Evolutionary conservation across 352 stramenopile species (phyloP).

Genomic region (Globisporangium sylvaticum): DNA sequence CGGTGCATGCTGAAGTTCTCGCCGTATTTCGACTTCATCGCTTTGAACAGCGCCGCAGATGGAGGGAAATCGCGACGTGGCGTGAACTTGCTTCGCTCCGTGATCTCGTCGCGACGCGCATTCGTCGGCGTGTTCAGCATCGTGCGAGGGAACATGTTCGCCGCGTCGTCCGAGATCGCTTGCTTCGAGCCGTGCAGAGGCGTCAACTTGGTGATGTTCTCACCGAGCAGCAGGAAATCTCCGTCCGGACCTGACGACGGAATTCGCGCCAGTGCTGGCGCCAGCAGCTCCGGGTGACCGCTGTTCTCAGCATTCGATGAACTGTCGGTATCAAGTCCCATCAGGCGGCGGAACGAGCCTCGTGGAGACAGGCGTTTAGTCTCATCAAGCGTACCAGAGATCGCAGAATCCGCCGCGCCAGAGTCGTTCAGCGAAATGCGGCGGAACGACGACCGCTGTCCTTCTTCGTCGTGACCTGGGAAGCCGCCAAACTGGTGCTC

Average conservation of each 20-base stretch:
- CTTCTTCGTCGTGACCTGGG: slow-evolving; percentile 1
- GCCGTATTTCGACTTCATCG: slow-evolving; percentile 80
- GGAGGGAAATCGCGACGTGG: slow-evolving; percentile 77
- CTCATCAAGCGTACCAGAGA: slow-evolving; percentile 22
- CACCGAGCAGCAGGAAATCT: slow-evolving; percentile 50
- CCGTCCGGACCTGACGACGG: slow-evolving; percentile 33
- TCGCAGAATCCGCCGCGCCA: slow-evolving; percentile 13
- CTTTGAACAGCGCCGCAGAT: slow-evolving; percentile 81
- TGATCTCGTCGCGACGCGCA: slow-evolving; percentile 65
- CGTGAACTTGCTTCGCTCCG: slow-evolving; percentile 78
- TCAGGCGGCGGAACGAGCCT: slow-evolving; percentile 38
- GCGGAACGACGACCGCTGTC: neutral
- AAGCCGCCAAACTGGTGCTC: slow-evolving; percentile 2
- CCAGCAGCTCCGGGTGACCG: slow-evolving; percentile 17
- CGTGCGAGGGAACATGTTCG: slow-evolving; percentile 70
- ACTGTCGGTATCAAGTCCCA: slow-evolving; percentile 29
- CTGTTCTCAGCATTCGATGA: slow-evolving; percentile 6
- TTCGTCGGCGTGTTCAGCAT: slow-evolving; percentile 54
- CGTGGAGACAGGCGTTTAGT: slow-evolving; percentile 38
- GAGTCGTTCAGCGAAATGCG: slow-evolving; percentile 19
- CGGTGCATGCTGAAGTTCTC: slow-evolving; percentile 72
- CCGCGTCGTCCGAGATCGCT: slow-evolving; percentile 58
- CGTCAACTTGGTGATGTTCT: slow-evolving; percentile 65
- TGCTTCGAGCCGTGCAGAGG: slow-evolving; percentile 35
- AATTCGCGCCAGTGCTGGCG: slow-evolving; percentile 28